These are phyloP conservation scores for Trifolium fragiferum DNA, from an alignment of 306 rosid genomes.

Conservation along the genomic window DNA sequence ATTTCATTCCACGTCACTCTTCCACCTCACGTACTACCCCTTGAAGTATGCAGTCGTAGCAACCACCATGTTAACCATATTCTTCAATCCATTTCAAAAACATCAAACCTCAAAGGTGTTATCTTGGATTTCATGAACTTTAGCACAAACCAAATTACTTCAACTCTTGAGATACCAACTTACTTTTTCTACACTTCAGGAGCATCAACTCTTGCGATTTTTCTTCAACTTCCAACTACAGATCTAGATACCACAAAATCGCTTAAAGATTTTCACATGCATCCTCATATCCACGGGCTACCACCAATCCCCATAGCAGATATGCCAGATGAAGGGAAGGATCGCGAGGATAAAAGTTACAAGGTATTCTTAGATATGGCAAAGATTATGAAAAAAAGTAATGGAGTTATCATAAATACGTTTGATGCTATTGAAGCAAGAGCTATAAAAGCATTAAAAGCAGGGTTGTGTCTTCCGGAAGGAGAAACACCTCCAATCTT, in stretches of 20 bases:
- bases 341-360: neutral
- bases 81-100: conserved; percentile 28
- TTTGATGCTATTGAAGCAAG: conserved; percentile 29
- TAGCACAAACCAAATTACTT: conserved; percentile 6
- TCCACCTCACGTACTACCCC: neutral
- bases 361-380: neutral
- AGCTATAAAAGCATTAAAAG: conserved; percentile 30
- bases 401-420: conserved; percentile 34
- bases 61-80: conserved; percentile 5
- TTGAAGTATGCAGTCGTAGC: conserved; percentile 2
- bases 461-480: conserved; percentile 37
- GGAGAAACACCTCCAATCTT: conserved; percentile 33
- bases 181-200: conserved; percentile 49
- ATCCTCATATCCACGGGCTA: conserved; percentile 39
- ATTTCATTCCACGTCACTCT: neutral
- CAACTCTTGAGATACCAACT: conserved; percentile 43
- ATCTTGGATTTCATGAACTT: conserved; percentile 52
- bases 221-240: conserved; percentile 27
- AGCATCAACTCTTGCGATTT: neutral
- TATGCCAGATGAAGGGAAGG: neutral
- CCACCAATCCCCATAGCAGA: neutral
- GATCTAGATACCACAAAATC: conserved; percentile 31
- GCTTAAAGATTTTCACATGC: conserved; percentile 32
- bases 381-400: neutral
- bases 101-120: conserved; percentile 38